A percentile compares a stretch with the other conserved stretches of the same genome.
Evolutionary conservation across 345 rosid species (phyloP).

Genomic region (Luvunga scandens): DNA sequence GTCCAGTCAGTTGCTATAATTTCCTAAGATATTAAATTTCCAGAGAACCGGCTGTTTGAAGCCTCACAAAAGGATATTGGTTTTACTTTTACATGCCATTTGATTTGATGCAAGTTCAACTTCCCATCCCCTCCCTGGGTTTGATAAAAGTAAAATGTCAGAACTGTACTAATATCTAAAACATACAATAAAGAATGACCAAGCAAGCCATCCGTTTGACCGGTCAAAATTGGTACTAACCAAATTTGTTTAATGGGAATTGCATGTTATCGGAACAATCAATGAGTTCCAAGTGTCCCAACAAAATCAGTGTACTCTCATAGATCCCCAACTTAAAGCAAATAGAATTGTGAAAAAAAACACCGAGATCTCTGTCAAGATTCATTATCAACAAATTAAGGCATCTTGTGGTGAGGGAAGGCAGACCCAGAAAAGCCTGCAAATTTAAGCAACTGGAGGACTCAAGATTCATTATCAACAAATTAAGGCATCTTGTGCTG

Average conservation of each 20-base stretch:
- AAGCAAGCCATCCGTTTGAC: background rate
- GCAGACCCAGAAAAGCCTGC: slow-evolving; percentile 6
- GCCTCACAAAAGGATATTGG: background rate
- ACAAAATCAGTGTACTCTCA: background rate
- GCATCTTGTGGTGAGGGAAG: background rate
- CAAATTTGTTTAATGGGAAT: background rate
- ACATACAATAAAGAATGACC: background rate
- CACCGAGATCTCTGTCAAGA: background rate
- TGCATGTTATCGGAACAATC: background rate
- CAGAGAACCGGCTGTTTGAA: too few species aligned
- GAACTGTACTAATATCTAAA: background rate
- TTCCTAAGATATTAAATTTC: background rate
- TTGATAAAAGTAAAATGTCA: background rate
- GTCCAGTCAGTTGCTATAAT: background rate
- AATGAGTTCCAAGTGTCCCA: background rate
- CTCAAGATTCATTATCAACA: slow-evolving; percentile 3
- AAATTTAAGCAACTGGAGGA: slow-evolving; percentile 50
- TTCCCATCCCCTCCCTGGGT: background rate
- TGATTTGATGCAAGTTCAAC: background rate
- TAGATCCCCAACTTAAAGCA: background rate
- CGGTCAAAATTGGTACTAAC: slow-evolving; percentile 1
- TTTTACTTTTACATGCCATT: background rate
- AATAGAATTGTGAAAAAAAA: slow-evolving; percentile 5
- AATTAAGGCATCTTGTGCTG: background rate
- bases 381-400: background rate